A percentile compares a stretch with the other conserved stretches of the same genome.
Evolutionary conservation across 495 filamentous ascomycete species (phyloP).

Genomic region (Aspergillus panamensis): DNA sequence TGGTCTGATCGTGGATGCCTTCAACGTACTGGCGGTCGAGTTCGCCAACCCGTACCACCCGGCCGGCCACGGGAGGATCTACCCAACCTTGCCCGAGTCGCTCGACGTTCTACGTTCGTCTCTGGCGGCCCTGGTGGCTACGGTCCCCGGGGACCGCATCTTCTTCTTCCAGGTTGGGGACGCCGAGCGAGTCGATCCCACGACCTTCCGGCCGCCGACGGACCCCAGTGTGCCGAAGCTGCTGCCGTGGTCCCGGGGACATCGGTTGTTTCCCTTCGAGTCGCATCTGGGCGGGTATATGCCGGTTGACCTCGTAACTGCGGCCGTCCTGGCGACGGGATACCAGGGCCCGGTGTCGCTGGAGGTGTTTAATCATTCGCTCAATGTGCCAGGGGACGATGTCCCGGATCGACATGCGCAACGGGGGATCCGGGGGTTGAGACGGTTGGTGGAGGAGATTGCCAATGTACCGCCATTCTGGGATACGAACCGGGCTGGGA

Average conservation of each 20-base stretch:
- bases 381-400: slow-evolving; percentile 20
- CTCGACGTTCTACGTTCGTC: slow-evolving; percentile 24
- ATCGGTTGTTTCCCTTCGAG: slow-evolving; percentile 56
- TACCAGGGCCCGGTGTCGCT: slow-evolving; percentile 59
- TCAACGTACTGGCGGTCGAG: slow-evolving; percentile 64
- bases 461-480: slow-evolving; percentile 25
- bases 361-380: slow-evolving; percentile 55
- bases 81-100: slow-evolving; percentile 25
- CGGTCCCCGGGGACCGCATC: slow-evolving; percentile 60
- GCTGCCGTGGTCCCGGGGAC: slow-evolving; percentile 33
- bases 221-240: slow-evolving; percentile 24
- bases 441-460: slow-evolving; percentile 15
- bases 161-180: slow-evolving; percentile 70
- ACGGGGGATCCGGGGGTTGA: slow-evolving; percentile 24
- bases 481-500: slow-evolving; percentile 7
- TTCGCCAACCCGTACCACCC: slow-evolving; percentile 57
- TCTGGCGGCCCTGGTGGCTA: slow-evolving; percentile 45
- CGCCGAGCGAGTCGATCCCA: slow-evolving; percentile 52
- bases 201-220: slow-evolving; percentile 27
- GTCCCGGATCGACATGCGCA: slow-evolving; percentile 25
- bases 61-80: slow-evolving; percentile 29
- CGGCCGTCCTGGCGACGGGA: slow-evolving; percentile 59
- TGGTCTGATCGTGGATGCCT: slow-evolving; percentile 66
- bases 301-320: slow-evolving; percentile 57
- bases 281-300: slow-evolving; percentile 51